Conservation (phyloP, 2,329 filamentous ascomycete genomes). For the Curvularia verruculosa region DNA sequence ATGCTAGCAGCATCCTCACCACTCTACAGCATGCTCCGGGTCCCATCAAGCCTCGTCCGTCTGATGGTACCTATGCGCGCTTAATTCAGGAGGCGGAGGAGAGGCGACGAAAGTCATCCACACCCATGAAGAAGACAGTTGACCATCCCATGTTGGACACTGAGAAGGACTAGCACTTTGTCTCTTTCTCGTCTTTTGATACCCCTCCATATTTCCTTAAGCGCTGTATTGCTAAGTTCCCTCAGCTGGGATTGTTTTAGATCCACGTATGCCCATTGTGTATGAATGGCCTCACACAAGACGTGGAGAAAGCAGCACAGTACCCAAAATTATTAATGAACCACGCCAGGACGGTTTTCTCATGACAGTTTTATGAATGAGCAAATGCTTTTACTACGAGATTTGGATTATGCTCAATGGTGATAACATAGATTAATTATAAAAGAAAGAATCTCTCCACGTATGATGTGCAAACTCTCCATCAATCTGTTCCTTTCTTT, state of each 20-base stretch:
- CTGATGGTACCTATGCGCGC: conserved; percentile 40
- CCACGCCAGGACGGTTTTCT: not conserved
- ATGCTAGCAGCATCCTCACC: conserved; percentile 46
- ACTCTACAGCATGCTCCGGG: conserved; percentile 41
- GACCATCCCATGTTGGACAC: conserved; percentile 8
- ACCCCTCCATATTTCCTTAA: not conserved
- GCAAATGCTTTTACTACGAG: not conserved
- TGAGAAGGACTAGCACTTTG: conserved; percentile 4
- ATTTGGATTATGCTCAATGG: not conserved
- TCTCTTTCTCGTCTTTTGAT: not conserved
- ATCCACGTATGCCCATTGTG: not conserved
- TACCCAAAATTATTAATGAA: not conserved
- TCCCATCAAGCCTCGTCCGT: conserved; percentile 35
- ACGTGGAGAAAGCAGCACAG: not conserved
- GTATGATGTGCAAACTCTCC: not conserved
- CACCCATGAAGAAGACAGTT: conserved; percentile 22
- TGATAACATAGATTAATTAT: not conserved
- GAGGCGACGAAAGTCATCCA: conserved; percentile 29
- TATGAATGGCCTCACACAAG: not conserved
- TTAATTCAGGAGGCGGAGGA: conserved; percentile 40
- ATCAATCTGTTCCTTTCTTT: not conserved
- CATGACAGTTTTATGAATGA: not conserved
- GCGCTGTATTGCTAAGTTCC: not conserved
- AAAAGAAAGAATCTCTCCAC: not conserved
- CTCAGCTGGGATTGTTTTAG: not conserved